Conservation (phyloP, 345 rosid species). For the Anacardium occidentale region DNA sequence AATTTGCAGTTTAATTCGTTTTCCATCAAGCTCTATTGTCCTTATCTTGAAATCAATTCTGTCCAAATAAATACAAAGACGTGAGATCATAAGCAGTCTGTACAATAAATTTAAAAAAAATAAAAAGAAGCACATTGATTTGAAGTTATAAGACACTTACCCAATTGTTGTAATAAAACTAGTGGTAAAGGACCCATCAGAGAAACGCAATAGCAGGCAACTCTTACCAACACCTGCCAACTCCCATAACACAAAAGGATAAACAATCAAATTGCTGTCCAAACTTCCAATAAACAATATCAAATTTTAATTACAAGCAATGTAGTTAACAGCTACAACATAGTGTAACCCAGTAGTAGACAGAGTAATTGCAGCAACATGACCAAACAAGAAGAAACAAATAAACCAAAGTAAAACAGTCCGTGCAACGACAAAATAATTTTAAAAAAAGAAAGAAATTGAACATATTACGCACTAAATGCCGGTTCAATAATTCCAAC, state of each 20-base stretch:
- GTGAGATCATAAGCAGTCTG: conserved; percentile 5
- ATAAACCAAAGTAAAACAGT: too few species aligned
- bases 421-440: neutral
- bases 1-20: conserved; percentile 88
- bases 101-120: neutral
- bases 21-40: conserved; percentile 94
- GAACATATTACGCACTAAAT: too few species aligned
- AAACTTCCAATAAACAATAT: neutral
- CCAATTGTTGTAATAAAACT: conserved; percentile 98
- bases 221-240: conserved; percentile 84
- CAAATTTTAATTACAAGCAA: neutral
- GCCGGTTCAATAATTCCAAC: too few species aligned
- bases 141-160: conserved; percentile 31
- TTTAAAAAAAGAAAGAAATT: too few species aligned
- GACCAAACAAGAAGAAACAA: neutral
- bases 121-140: neutral
- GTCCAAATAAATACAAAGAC: conserved; percentile 22
- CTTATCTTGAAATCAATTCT: conserved; percentile 97
- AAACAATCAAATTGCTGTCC: neutral
- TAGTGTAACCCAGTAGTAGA: neutral
- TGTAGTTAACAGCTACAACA: neutral
- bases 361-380: neutral
- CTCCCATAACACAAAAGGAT: conserved; percentile 5
- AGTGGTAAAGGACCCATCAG: conserved; percentile 94
- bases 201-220: conserved; percentile 90